These are phyloP conservation scores for Pleurotus citrinopileatus DNA, from an alignment of 768 basidiomycete genomes.

Conservation along the genomic window DNA sequence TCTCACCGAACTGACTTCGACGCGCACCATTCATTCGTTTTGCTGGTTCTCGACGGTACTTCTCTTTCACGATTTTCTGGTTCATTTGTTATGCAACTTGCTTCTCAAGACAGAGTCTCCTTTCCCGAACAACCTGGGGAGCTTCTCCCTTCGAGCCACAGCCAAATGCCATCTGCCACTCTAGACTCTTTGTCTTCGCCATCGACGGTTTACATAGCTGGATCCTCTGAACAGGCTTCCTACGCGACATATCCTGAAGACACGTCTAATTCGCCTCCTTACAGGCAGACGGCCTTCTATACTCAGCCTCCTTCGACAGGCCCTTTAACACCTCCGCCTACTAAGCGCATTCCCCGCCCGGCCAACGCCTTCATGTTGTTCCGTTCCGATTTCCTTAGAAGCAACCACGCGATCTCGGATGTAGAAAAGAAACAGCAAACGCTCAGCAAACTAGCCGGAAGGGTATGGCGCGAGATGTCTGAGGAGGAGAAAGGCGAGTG, in stretches of 20 bases:
- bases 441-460: slow-evolving; percentile 67
- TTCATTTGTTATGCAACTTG: too few species aligned
- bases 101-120: too few species aligned
- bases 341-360: slow-evolving; percentile 64
- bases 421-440: slow-evolving; percentile 71
- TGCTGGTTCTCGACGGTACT: not conserved
- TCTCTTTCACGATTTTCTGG: too few species aligned
- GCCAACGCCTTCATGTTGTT: slow-evolving; percentile 86
- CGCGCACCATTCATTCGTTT: not conserved
- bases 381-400: slow-evolving; percentile 61
- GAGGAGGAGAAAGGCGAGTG: slow-evolving; percentile 45
- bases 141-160: too few species aligned
- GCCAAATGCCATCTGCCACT: too few species aligned
- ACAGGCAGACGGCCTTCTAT: not conserved
- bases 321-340: slow-evolving; percentile 10
- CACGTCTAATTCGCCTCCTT: not conserved
- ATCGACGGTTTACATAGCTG: too few species aligned
- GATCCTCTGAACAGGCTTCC: too few species aligned
- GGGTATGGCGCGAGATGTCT: slow-evolving; percentile 60
- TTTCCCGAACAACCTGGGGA: too few species aligned
- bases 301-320: not conserved
- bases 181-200: too few species aligned
- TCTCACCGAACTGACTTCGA: not conserved
- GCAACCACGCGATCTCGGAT: slow-evolving; percentile 38
- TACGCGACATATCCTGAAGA: too few species aligned